Evolutionary conservation across 495 filamentous ascomycete genomes (phyloP).

Genomic region (Podospora pseudoanserina): DNA sequence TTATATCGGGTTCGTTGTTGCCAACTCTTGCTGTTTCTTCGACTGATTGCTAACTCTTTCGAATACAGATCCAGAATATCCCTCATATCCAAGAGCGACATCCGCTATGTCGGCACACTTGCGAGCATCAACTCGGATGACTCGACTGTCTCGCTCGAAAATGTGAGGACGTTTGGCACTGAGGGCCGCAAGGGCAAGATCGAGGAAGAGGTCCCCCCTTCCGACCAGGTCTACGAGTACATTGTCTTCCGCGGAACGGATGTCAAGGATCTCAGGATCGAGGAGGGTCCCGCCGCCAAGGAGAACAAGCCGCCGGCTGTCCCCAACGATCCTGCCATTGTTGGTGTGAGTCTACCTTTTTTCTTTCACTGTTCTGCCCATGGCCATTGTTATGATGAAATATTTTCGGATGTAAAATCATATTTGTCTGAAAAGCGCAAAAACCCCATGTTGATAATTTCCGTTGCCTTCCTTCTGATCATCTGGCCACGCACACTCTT

Average conservation of each 20-base stretch:
- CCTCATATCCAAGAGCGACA: constrained; percentile 94
- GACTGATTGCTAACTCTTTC: constrained; percentile 25
- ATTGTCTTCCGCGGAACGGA: constrained; percentile 98
- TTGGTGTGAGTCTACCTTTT: constrained; percentile 72
- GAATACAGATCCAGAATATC: constrained; percentile 66
- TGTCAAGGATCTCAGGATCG: constrained; percentile 94
- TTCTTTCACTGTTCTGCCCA: not conserved
- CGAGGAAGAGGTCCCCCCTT: constrained; percentile 74
- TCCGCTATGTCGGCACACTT: constrained; percentile 92
- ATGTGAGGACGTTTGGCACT: constrained; percentile 88
- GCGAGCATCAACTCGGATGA: constrained; percentile 98
- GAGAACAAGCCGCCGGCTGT: constrained; percentile 72
- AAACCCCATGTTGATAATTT: constrained; percentile 77
- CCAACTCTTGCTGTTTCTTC: not conserved
- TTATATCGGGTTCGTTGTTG: constrained; percentile 45
- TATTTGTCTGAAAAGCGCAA: constrained; percentile 84
- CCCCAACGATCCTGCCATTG: constrained; percentile 93
- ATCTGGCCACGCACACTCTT: constrained; percentile 14
- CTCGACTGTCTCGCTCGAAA: constrained; percentile 92
- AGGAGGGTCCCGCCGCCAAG: constrained; percentile 64
- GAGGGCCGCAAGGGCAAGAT: constrained; percentile 79
- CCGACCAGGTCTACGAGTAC: constrained; percentile 90
- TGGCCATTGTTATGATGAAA: constrained; percentile 65
- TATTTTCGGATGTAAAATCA: constrained; percentile 74
- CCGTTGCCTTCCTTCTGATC: constrained; percentile 99